Base-by-base conservation (phyloP, 768 basidiomycete genomes). In the Galerina marginata region DNA sequence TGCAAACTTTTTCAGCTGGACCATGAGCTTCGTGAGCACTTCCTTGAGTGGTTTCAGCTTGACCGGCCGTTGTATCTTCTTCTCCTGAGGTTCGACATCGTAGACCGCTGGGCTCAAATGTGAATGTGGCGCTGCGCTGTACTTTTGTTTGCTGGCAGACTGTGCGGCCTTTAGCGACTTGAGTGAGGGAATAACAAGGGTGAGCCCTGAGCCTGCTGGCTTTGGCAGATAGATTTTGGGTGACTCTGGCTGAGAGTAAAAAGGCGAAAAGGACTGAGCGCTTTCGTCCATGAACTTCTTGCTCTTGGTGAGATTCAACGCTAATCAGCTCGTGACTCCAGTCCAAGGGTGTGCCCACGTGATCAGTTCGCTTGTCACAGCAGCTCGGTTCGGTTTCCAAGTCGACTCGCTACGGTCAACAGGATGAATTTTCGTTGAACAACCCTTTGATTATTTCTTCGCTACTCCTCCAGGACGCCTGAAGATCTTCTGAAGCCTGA, bases 1-100 rank as follows among this genome's bases (percentile, higher is more conserved):
- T 20, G 65, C 82, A 54, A 60, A 91, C 92, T 88, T 92, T 77
- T 92, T 92, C 26, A 93, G 85, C 73, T 90, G 89, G 0, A 72
- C 67, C 47, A 93, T 86, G 16, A 93, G 77, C 71, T 86, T 87
- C 3, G 76, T 69, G 48, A 93, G 73, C 23, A 92, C 89, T 73
- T 91, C 92, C 67, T 87, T 91, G 65, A 93, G 77, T 4, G 92
- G 90, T 69, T 92, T 92, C 58, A 92, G 79, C 73, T 91, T 93
- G 61, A 87, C 65, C 14, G 89, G 89, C 29, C 90, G 74, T 2
- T 83, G 80, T 44, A 66, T 66, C 62, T 77, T 81, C 71, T 80
- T 82, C 67, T 81, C 79, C 59, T 75, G 71, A 26, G 67, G 59
- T 23, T 76, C 74, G 36, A 65, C 73, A 72, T 76, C 73, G 26